Base-by-base conservation (phyloP, 768 basidiomycete species). In the Phaeotremella fagi region DNA sequence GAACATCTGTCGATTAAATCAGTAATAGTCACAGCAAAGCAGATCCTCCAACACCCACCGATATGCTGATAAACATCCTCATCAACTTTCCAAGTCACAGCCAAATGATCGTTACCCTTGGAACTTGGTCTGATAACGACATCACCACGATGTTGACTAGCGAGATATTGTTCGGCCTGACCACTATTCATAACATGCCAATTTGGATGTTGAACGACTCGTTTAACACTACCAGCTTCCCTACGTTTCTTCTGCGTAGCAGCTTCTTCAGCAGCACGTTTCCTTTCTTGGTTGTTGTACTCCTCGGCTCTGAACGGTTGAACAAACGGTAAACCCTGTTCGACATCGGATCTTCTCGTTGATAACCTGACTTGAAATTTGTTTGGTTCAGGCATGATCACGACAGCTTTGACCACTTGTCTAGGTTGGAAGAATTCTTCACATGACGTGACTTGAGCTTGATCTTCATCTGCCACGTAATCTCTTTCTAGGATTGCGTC, bases 71-170 rank as follows among this genome's bases (percentile, higher is more conserved):
- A 98, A 24, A 99, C 77, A 55, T 85, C 88, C 53, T 95, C 87
- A 59, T 92, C 94, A 1, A 99, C 91, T 76, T 98, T 99, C 95
- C 95, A 99, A 0, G 95, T 99, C 9, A 99, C 87, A 38, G 94
- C 94, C 31, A 99, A 79, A 76, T 98, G 95, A 64, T 95, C 82
- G 31, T 80, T 77, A 14, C 94, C 94, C 74, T 92, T 91, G 3
- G 94, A 97, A 16, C 91, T 94, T 0, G 95, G 95, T 41, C 95
- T 80, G 59, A 99, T 90, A 36, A 98, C 88, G 35, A 94, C 92
- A 73, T 98, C 95, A 9, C 95, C 95, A 18, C 89, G 83, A 63
- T 91, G 90, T 71, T 90, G 88, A 61, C 85, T 85, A 61, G 89
- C 87, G 55, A 99, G 78, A 70, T 86, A 87, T 29, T 83, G 80